Evolutionary conservation across 768 basidiomycete species (phyloP).

Genomic region (Boletus rubropictus): DNA sequence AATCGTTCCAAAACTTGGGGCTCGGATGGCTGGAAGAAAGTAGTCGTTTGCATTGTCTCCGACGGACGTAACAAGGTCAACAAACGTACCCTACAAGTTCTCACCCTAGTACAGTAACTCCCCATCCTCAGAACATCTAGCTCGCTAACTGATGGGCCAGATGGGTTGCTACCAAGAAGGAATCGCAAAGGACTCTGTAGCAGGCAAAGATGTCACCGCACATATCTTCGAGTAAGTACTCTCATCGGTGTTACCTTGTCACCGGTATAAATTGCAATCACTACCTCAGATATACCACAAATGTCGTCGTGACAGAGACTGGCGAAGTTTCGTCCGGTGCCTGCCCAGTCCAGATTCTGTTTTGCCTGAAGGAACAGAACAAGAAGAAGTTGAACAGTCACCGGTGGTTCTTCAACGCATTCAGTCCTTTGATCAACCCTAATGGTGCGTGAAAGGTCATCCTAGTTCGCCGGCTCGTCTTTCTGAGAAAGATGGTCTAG

Average conservation of each 20-base stretch:
- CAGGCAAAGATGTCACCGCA: conserved; percentile 85
- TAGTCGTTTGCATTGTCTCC: conserved; percentile 83
- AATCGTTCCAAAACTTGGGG: conserved; percentile 76
- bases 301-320: conserved; percentile 67
- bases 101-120: conserved; percentile 55
- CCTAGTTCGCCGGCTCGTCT: not conserved
- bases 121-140: not conserved
- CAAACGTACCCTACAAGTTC: conserved; percentile 85
- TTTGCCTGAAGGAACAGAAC: conserved; percentile 93
- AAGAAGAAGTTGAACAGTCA: conserved; percentile 97
- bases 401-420: conserved; percentile 97
- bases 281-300: conserved; percentile 61
- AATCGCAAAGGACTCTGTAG: conserved; percentile 83
- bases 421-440: conserved; percentile 80
- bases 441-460: conserved; percentile 49
- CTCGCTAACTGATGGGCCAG: conserved; percentile 29
- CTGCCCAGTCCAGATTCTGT: conserved; percentile 81
- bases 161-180: conserved; percentile 90
- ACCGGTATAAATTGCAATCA: not conserved
- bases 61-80: conserved; percentile 85
- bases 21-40: conserved; percentile 85
- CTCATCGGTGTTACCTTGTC: not conserved
- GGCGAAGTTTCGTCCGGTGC: conserved; percentile 75
- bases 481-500: conserved; percentile 31
- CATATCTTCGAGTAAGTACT: conserved; percentile 84